These are phyloP conservation scores for Aspergillus hiratsukae DNA, from an alignment of 2,329 filamentous ascomycete species.

Conservation along the genomic window DNA sequence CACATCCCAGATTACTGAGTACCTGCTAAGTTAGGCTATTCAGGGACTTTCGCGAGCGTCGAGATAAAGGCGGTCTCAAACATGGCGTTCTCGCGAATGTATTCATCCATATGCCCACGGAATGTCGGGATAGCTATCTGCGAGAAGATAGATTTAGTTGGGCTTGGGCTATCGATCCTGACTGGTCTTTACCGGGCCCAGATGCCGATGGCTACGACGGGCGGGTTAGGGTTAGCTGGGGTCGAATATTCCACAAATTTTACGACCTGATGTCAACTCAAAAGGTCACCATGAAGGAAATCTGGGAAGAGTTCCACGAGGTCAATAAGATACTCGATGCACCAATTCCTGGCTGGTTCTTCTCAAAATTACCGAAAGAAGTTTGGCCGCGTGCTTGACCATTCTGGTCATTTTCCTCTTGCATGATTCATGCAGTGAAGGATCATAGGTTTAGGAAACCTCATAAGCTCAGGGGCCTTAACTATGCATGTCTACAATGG, in stretches of 20 bases:
- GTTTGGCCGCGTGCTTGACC: no score
- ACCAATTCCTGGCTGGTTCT: not conserved
- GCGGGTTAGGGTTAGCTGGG: conserved; percentile 6
- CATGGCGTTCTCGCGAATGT: conserved; percentile 7
- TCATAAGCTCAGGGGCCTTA: no score
- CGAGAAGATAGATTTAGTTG: not conserved
- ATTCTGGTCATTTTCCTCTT: no score
- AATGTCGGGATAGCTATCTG: not conserved
- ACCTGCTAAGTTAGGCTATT: no score
- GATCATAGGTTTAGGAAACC: no score
- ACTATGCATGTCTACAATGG: no score
- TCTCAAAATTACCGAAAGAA: no score
- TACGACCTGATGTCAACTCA: conserved; percentile 12
- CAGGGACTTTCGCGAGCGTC: conserved; percentile 5
- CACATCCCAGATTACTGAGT: no score
- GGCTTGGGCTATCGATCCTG: conserved; percentile 10
- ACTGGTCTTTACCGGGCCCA: conserved; percentile 4
- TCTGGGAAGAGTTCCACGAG: conserved; percentile 9
- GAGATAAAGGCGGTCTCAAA: conserved; percentile 2
- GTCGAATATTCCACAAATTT: conserved; percentile 4
- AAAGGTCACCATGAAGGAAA: conserved; percentile 7
- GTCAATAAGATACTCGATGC: not conserved
- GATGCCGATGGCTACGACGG: conserved; percentile 14
- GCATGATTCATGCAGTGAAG: no score
- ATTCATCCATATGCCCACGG: conserved; percentile 2